Base-by-base conservation (phyloP, 306 rosid genomes). In the Trichosanthes cucumerina region DNA sequence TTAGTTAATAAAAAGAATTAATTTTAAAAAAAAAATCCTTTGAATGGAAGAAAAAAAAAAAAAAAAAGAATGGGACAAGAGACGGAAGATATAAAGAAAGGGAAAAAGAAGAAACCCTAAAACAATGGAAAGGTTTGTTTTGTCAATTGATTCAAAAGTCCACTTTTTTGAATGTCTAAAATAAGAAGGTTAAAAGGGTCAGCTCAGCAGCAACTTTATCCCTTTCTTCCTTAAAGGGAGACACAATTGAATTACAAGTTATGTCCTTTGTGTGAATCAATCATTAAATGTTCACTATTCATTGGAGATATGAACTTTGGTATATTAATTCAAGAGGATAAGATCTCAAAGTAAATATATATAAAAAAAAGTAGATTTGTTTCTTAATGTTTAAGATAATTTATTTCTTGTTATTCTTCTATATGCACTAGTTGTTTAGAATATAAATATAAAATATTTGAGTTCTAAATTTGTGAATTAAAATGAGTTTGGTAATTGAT, bases 221-320 rank as follows among this genome's bases (percentile, higher is more conserved):
- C 41, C 1, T 24, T 46, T 46, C 77, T 72, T 72, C 77, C 77
- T 72, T 46, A 72, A 72, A 72, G 58, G 41, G 28, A 26, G 58
- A 72, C 77, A 70, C 19, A 72, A 15, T 72, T 46, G 34, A n/a
- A 47, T 72, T 13, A 28, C 77, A 26, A 46, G 7, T 72, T 46
- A 23, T 46, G 77, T 46, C 77, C 58, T 72, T 46, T 72, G 13
- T 16, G 3, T 24, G 11, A 24, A 23, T 24, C 77, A 72, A 72
- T 72, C 58, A 72, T 72, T 47, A 23, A 47, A 12, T 68, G 1
- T 44, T n/a, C 33, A 39, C 75, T 34, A 34, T 34, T 64, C 13
- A 64, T 64, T 31, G 23, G 12, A 64, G 13, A 33, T 28, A 33
- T 11, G 31, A 62, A 64, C 72, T 33, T 64, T 64, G 2, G 1